Evolutionary conservation across 768 basidiomycete genomes (phyloP).

Genomic region (Cystoderma amianthinum): DNA sequence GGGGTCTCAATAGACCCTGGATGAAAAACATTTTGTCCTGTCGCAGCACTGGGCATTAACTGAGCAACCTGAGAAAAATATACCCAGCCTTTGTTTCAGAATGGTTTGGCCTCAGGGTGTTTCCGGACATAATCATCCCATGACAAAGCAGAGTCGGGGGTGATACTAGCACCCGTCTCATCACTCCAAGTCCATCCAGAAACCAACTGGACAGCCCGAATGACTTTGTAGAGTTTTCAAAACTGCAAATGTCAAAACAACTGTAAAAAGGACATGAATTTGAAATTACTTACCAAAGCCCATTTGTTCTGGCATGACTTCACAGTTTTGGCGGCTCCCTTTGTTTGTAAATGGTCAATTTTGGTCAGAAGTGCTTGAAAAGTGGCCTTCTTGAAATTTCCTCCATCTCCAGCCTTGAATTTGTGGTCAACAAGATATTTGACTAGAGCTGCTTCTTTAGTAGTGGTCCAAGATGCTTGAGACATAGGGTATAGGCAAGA

Average conservation of each 20-base stretch:
- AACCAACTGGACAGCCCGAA: background rate
- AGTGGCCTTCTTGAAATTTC: slow-evolving; percentile 12
- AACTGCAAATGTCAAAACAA: slow-evolving; percentile 5
- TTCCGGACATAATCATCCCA: slow-evolving; percentile 15
- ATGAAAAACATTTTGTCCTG: slow-evolving; percentile 8
- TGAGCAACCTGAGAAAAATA: slow-evolving; percentile 4
- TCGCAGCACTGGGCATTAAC: slow-evolving; percentile 7
- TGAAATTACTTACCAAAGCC: slow-evolving; percentile 8
- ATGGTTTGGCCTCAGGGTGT: slow-evolving; percentile 15
- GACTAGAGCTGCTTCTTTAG: slow-evolving; percentile 10
- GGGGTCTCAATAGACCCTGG: no score
- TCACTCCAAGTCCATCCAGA: slow-evolving; percentile 7
- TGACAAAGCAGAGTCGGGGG: slow-evolving; percentile 1
- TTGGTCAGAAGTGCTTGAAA: slow-evolving; percentile 5
- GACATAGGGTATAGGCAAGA: background rate
- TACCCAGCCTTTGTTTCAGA: slow-evolving; percentile 15
- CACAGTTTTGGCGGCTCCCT: slow-evolving; percentile 7
- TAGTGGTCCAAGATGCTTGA: slow-evolving; percentile 7
- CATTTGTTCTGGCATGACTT: slow-evolving; percentile 10
- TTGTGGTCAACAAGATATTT: slow-evolving; percentile 12
- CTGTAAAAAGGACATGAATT: background rate
- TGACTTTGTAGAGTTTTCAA: slow-evolving; percentile 6
- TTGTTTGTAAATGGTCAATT: slow-evolving; percentile 3
- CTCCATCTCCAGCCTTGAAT: slow-evolving; percentile 15
- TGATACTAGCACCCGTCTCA: slow-evolving; percentile 3